Conservation (phyloP, 2,329 filamentous ascomycete species). For the Aspergillus fischeri region DNA sequence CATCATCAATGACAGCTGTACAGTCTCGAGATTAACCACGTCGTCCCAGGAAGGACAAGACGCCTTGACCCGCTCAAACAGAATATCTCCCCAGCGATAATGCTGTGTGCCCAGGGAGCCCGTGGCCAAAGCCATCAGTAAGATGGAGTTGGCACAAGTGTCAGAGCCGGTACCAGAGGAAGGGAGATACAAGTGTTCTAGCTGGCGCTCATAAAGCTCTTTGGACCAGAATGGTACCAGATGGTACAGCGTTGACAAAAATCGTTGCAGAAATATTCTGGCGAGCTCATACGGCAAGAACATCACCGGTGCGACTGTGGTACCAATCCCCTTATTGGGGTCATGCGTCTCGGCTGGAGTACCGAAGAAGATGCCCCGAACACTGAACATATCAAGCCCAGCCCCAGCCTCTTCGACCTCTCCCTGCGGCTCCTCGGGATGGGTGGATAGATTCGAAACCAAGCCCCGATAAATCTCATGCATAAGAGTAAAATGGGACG, state of each 20-base stretch:
- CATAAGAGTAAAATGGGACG: constrained; percentile 45
- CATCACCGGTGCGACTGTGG: constrained; percentile 26
- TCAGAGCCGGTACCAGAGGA: constrained; percentile 30
- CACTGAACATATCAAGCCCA: constrained; percentile 37
- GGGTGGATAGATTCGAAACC: constrained; percentile 17
- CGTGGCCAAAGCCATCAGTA: constrained; percentile 36
- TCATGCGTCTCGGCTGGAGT: constrained; percentile 37
- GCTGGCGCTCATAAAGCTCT: constrained; percentile 30
- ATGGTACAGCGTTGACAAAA: constrained; percentile 40
- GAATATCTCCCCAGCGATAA: constrained; percentile 37
- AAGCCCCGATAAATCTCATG: constrained; percentile 36
- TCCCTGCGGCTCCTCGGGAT: constrained; percentile 19
- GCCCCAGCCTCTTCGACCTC: constrained; percentile 36
- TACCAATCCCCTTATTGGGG: constrained; percentile 17
- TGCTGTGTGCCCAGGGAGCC: constrained; percentile 39
- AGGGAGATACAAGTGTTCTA: constrained; percentile 34
- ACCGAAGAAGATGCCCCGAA: constrained; percentile 37
- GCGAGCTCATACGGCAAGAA: constrained; percentile 40
- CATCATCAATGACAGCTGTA: constrained; percentile 44
- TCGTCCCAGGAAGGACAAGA: constrained; percentile 38
- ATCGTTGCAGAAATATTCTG: constrained; percentile 37
- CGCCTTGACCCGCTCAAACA: constrained; percentile 43
- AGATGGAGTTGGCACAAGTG: constrained; percentile 32
- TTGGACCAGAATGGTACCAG: constrained; percentile 36
- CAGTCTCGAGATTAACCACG: constrained; percentile 42